Evolutionary conservation across 2,329 filamentous ascomycete species (phyloP), one percentile per base, ranked within the genome.

Genomic region (Venturia carpophila): DNA sequence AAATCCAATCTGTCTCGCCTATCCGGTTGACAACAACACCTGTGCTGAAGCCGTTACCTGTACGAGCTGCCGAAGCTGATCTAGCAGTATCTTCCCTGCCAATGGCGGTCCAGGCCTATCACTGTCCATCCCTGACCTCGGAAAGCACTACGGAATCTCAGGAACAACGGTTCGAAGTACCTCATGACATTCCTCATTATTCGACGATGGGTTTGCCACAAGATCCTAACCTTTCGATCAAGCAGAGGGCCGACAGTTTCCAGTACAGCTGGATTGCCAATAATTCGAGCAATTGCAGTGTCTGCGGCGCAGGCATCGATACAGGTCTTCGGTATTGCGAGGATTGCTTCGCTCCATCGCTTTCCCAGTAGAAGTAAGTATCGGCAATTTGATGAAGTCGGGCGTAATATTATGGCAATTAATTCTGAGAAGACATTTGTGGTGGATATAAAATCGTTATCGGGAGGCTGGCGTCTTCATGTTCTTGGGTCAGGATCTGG

Each of bases 101-200:
- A 15, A 61, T 61, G 37, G 39, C 39, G 7, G 37, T 61, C 42
- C 42, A 42, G n/a, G 37, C 60, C 11, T 43, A 27, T 39, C 37
- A 27, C 37, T 61, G 60, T n/a, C 60, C 60, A 27, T 61, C 60
- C 17, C 60, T 61, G 19, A 45, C 42, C 37, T 61, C 60, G 27
- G 60, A 61, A 27, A 61, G 60, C 60, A 61, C 37, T 3, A 15
- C 39, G 11, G 60, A 42, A 27, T 42, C 60, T 41, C 60, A 61
- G 30, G 60, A 61, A 42, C 52, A 58, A 24, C 52, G 30, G n/a
- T 58, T 58, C 19, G 30, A 21, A 17, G 19, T 58, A 37, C 52
- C 52, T 37, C 52, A 58, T 24, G 30, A 58, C 52, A 58, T 58
- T 58, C 52, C 27, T 37, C 52, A n/a, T 3, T 58, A 58, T 15